phyloP scores from a whole-genome alignment of 2,329 filamentous ascomycete genomes.

The Hymenoscyphus occultus region DNA sequence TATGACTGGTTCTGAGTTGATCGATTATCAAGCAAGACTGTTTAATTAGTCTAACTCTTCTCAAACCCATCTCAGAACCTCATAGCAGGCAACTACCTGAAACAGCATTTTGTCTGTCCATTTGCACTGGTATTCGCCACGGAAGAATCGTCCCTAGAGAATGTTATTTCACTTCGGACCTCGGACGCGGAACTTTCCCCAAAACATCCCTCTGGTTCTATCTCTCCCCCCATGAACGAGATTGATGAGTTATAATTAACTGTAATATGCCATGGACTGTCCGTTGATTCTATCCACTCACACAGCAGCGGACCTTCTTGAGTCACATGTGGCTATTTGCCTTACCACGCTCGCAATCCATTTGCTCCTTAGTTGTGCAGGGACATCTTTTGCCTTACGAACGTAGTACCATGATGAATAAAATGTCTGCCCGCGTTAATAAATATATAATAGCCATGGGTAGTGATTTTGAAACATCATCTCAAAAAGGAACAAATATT shows the following conservation, averaged over 20 bases:
- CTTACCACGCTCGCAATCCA: constrained; percentile 16
- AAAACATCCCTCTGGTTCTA: constrained; percentile 13
- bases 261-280: constrained; percentile 18
- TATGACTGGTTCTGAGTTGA: constrained; percentile 1
- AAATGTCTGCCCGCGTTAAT: constrained; percentile 7
- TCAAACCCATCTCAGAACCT: constrained; percentile 18
- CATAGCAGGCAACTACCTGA: constrained; percentile 20
- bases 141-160: constrained; percentile 17
- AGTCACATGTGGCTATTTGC: constrained; percentile 26
- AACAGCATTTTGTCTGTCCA: constrained; percentile 14
- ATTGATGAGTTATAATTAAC: constrained; percentile 12
- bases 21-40: background rate
- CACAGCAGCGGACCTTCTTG: constrained; percentile 18
- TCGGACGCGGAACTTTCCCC: constrained; percentile 23
- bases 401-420: constrained; percentile 9
- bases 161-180: constrained; percentile 18
- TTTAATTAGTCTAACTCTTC: background rate
- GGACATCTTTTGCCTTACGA: constrained; percentile 22
- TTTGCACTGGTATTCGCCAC: constrained; percentile 27
- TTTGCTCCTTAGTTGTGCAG: constrained; percentile 17
- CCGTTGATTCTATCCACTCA: constrained; percentile 22
- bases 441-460: constrained; percentile 18
- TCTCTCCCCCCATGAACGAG: constrained; percentile 10
- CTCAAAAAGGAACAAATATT: constrained; percentile 1
- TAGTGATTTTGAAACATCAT: constrained; percentile 6